Evolutionary conservation across 1,139 yeast genomes (phyloP).

Genomic region (Candida pseudoviswanathii): DNA sequence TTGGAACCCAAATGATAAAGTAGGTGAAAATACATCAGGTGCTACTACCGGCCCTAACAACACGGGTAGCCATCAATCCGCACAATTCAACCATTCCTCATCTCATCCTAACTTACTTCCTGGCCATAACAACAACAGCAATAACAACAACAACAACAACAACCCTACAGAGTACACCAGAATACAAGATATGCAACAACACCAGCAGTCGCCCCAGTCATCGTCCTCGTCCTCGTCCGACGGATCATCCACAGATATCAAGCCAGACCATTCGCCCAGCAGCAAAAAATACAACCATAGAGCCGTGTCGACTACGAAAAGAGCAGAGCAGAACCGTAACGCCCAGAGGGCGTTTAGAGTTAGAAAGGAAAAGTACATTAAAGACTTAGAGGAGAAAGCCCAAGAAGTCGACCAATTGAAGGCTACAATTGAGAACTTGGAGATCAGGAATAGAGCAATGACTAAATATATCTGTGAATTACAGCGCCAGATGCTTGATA

Average conservation of each 20-base stretch:
- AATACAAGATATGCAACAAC: background rate
- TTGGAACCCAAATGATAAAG: conserved; percentile 7
- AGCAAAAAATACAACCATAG: conserved; percentile 21
- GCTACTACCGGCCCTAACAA: background rate
- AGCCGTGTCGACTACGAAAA: conserved; percentile 64
- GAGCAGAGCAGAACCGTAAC: conserved; percentile 86
- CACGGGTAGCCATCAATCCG: background rate
- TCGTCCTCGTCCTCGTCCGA: background rate
- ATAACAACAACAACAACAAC: background rate
- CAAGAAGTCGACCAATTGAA: conserved; percentile 60
- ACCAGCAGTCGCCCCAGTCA: background rate
- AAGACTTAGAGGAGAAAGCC: conserved; percentile 73
- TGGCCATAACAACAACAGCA: conserved; percentile 7
- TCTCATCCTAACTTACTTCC: background rate
- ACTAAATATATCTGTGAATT: conserved; percentile 72
- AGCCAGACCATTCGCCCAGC: background rate
- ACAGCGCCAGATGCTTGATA: conserved; percentile 6
- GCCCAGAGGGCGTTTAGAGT: conserved; percentile 89
- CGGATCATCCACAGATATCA: background rate
- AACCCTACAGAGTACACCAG: background rate
- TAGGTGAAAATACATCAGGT: background rate
- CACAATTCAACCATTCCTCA: background rate
- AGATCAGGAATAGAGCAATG: conserved; percentile 69
- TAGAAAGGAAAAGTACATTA: conserved; percentile 75
- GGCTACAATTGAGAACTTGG: conserved; percentile 62